Base-by-base conservation (phyloP, 1,284 basidiomycete species). In the Testicularia cyperi region DNA sequence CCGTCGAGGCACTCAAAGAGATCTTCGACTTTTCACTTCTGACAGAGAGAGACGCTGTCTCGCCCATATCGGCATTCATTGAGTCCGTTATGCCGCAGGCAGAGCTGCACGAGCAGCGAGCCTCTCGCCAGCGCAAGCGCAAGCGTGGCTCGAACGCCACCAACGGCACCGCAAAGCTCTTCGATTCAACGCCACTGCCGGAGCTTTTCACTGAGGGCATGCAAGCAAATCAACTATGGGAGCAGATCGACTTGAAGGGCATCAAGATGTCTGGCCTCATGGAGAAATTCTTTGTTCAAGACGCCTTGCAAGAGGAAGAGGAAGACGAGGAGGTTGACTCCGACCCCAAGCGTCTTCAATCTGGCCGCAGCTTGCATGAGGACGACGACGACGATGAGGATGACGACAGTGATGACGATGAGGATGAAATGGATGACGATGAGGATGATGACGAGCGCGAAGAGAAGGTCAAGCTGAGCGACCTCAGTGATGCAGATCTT, bases 171-270 rank as follows among this genome's bases (percentile, higher is more conserved):
- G 45, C 73, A 72, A 28, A 72, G n/a, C 65, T 80, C 15, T 81
- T 89, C 37, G 78, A 82, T 31, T 80, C 81, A 35, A 94, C 92
- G 0, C 90, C 90, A 4, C 78, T 96, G 3, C 78, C 83, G 2
- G 83, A 83, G 38, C 82, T 97, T 16, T 87, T 86, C 51, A 81
- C 85, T 10, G 84, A 90, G n/a, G 86, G 83, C n/a, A 86, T 95
- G 84, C 85, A 86, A 64, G 82, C 84, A 18, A 88, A 90, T 47
- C 92, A 95, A 77, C 80, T 97, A 20, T 98, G 94, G 94, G 85
- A 86, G 35, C 94, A 76, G 58, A 61, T 74, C 34, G 73, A 75
- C 41, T 43, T 72, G 31, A 65, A 68, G 28, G 56, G 52, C 1
- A 22, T 39, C 15, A 65, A 66, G 34, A 47, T 75, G 36, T 52